Base-by-base conservation (phyloP, 805 yeast genomes). In the Spathaspora passalidarum region DNA sequence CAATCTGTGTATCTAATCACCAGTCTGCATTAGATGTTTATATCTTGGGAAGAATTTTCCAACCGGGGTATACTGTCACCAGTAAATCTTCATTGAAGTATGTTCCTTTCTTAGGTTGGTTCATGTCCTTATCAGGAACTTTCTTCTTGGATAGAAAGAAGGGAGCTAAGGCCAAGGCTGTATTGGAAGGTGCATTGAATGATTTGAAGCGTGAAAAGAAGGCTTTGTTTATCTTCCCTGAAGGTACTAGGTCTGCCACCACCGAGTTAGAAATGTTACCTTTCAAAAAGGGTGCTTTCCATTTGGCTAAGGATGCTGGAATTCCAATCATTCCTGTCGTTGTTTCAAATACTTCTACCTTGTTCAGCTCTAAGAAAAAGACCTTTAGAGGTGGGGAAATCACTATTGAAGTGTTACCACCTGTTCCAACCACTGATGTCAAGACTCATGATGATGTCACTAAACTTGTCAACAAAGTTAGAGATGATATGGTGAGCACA, bases 231-330 rank as follows among this genome's bases (percentile, higher is more conserved):
- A 81, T 94, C 69, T 94, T 91, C 75, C 97, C 98, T 20, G 99
- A 94, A 67, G 99, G 99, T 21, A 94, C 99, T 2, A 80, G 99
- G 66, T 89, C 97, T 0, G 86, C 84, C 52, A 68, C 86, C 9
- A 66, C 79, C 19, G 75, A 75, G 29, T 84, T 95, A 42, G 81
- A 75, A 3, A 68, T 94, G 62, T 75, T 89, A 42, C 96, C 96
- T 1, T 89, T 94, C 71, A 94, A 94, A 67, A 94, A 94, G 63
- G 99, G 99, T 45, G 97, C 98, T 0, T 94, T 94, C 82, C 97
- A 94, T 66, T 77, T 94, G 60, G 99, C 99, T 6, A 86, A 87
- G 51, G 96, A 90, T 66, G 96, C 96, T 5, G 81, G 81, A 36
- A 82, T 92, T 32, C 98, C 98, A 16, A 74, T 94, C 42, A 80